Base-by-base conservation (phyloP, 2,329 filamentous ascomycete species). In the Pseudogymnoascus sp. region DNA sequence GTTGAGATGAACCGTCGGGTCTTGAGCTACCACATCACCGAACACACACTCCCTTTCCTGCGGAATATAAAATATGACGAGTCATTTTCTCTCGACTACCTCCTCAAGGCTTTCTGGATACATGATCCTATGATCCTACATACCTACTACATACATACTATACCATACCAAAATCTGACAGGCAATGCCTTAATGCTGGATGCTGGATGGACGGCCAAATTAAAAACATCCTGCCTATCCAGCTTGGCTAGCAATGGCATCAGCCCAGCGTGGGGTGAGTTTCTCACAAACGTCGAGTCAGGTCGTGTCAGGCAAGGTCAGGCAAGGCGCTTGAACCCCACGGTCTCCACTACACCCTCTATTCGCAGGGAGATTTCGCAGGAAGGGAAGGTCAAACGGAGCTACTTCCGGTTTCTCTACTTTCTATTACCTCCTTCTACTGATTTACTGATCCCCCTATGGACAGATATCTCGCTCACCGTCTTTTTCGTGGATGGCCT, bases 191-290 rank as follows among this genome's bases (percentile, higher is more conserved):
- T 11, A 6, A 25, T 25, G 25, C 21, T 25, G 31, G 31, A 33
- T 50, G 44, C 23, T 50, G 44, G 44, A 25, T 50, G 44, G 44
- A 50, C 44, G 21, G 44, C 44, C 5, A 50, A 50, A 50, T 50
- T 50, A 31, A 47, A 47, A 42, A 25, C 21, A 50, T 50, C 12
- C 21, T 50, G 44, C 21, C 44, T 50, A 50, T 50, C 21, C 44
- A 50, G 44, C 44, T 50, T 50, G 44, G 44, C 44, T 50, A 7
- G 44, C 1, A 25, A 50, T 50, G 6, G 44, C 44, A 50, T 50
- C 44, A 50, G 44, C 44, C 44, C 21, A 50, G 21, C 44, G 44
- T 50, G 44, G 44, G 44, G 44, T 50, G 44, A 50, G 44, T 50
- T 50, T 50, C 44, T 50, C 44, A 25, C 21, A n/a, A n/a, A n/a